Conservation (phyloP, 73 alveolate genomes). For the Loxodes magnus region DNA sequence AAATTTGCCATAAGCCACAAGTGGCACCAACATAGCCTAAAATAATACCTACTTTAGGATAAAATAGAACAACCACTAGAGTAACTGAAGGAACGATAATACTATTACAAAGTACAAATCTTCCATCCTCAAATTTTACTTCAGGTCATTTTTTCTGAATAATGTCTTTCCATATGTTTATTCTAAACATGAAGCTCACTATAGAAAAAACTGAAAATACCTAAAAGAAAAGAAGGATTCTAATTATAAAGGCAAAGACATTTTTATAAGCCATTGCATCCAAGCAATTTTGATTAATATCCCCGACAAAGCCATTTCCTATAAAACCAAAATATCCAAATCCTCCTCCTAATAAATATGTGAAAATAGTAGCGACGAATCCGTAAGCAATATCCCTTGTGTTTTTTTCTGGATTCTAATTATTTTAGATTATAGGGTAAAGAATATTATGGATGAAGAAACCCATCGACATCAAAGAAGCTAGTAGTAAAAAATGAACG, state of each 20-base stretch:
- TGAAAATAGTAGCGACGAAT: slow-evolving; percentile 43
- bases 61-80: too few species aligned
- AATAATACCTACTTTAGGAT: too few species aligned
- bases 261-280: slow-evolving; percentile 19
- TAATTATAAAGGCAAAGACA: slow-evolving; percentile 24
- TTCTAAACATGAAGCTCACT: slow-evolving; percentile 24
- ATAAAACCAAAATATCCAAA: slow-evolving; percentile 71
- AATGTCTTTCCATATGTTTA: too few species aligned
- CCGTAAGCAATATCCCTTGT: slow-evolving; percentile 64
- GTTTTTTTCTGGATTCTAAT: slow-evolving; percentile 56
- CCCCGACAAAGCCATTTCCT: slow-evolving; percentile 19
- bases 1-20: too few species aligned
- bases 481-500: slow-evolving; percentile 31
- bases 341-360: slow-evolving; percentile 48
- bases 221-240: slow-evolving; percentile 27
- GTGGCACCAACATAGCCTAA: too few species aligned
- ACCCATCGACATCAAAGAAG: slow-evolving; percentile 57
- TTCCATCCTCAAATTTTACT: too few species aligned
- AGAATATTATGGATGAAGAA: slow-evolving; percentile 58
- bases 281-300: slow-evolving; percentile 24
- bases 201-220: slow-evolving; percentile 34
- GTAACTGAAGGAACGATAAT: too few species aligned
- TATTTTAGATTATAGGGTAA: slow-evolving; percentile 56
- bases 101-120: too few species aligned
- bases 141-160: too few species aligned